Percentiles rank a stretch among this genome's conserved stretches.
Conservation (phyloP, 768 basidiomycete species). For the Exidia glandulosa region DNA sequence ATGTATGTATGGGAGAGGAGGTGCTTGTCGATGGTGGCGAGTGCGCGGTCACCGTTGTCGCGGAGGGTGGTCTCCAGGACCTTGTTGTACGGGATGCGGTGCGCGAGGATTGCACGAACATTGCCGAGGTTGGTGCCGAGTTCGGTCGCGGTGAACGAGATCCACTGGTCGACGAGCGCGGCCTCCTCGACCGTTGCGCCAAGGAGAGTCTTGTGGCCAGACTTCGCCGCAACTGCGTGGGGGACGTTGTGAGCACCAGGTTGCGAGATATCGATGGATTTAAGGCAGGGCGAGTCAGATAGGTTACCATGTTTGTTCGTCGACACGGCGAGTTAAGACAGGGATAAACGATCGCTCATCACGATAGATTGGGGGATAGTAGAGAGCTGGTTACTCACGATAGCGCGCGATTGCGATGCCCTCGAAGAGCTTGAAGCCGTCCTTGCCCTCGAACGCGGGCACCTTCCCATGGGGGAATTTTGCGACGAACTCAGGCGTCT, state of each 20-base stretch:
- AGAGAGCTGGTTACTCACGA: slow-evolving; percentile 44
- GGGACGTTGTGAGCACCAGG: slow-evolving; percentile 9
- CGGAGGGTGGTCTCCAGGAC: slow-evolving; percentile 36
- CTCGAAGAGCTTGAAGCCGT: slow-evolving; percentile 77
- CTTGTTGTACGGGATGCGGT: slow-evolving; percentile 62
- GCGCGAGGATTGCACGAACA: slow-evolving; percentile 31
- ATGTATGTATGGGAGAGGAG: slow-evolving; percentile 78
- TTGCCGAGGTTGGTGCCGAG: slow-evolving; percentile 32
- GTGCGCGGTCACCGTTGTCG: slow-evolving; percentile 23
- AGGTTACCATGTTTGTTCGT: not conserved
- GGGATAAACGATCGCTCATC: slow-evolving; percentile 50
- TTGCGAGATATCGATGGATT: slow-evolving; percentile 9
- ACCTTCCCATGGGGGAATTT: slow-evolving; percentile 81
- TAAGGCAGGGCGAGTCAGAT: slow-evolving; percentile 1
- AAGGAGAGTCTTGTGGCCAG: slow-evolving; percentile 70
- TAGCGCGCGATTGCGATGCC: slow-evolving; percentile 74
- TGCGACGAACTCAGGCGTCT: slow-evolving; percentile 51
- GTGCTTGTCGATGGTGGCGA: slow-evolving; percentile 62
- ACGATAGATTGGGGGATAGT: slow-evolving; percentile 1
- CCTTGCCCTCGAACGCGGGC: slow-evolving; percentile 64
- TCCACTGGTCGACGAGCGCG: slow-evolving; percentile 81
- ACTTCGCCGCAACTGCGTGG: slow-evolving; percentile 55
- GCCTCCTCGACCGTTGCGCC: slow-evolving; percentile 52
- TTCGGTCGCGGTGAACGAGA: slow-evolving; percentile 61
- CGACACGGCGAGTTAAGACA: slow-evolving; percentile 40